Evolutionary conservation across 2,329 filamentous ascomycete species (phyloP), one percentile per base, ranked within the genome.

Genomic region (Bipolaris bicolor): DNA sequence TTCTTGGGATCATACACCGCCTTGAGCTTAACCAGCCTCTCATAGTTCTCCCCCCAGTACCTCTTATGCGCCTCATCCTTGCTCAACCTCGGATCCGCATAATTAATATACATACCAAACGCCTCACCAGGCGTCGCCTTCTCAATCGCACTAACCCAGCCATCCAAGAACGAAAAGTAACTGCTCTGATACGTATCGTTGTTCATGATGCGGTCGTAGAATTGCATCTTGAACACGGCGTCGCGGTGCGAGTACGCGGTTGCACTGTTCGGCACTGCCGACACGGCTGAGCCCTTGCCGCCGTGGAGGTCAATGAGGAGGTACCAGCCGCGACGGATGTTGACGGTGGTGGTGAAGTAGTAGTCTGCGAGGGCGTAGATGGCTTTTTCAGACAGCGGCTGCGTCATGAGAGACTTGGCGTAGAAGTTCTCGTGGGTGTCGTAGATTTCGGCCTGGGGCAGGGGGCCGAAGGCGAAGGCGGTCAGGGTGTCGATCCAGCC

Each of bases 91-190:
- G 80, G 75, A 67, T 84, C 82, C 16, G 79, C 77, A 60, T 83
- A 84, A 68, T 83, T 83, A 64, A 79, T 77, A 63, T 83, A 84
- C 71, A 79, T 79, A 18, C 78, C 79, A 71, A 75, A 79, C 29
- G 76, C 63, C 29, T 50, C 53, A 1, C 48, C 58, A 0, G 58
- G 53, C 7, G 58, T 67, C 20, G 67, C 67, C 44, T 67, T 57
- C 11, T 55, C 67, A 49, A 77, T 64, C 7, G 64, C 67, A 15
- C 74, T 69, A 24, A 78, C 71, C 72, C 78, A 80, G 45, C 71
- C 71, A 29, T 78, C 71, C 20, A 80, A 39, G 46, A 79, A 77
- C 7, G 52, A 40, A 44, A 76, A 71, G 49, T 73, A 75, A 52
- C 70, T 58, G 2, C 66, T 47, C n/a, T 74, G 66, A 55, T 77